Percentiles rank a stretch among this genome's conserved stretches.
phyloP scores from a whole-genome alignment of 306 rosid genomes.

The barrel medic (Medicago truncatula) region MtrunA17r5.0-ANR NC_053048.1:29250001-29250500 shows the following conservation, averaged over 20 bases:
- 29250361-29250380: conserved; percentile 41
- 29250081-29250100: conserved; percentile 7
- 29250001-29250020: too few species aligned
- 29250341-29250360: conserved; percentile 45
- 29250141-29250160: conserved; percentile 52
- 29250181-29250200: conserved; percentile 47
- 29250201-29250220: conserved; percentile 52
- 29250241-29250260: conserved; percentile 53
- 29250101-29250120: conserved; percentile 53
- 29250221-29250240: conserved; percentile 56
- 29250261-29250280: conserved; percentile 54
- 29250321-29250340: conserved; percentile 46
- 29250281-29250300: conserved; percentile 41
- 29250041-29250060: too few species aligned
- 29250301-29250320: conserved; percentile 39
- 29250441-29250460: neutral
- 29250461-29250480: too few species aligned
- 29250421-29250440: neutral
- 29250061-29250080: too few species aligned
- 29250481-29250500: too few species aligned
- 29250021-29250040: too few species aligned
- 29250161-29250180: conserved; percentile 49
- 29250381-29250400: conserved; percentile 44
- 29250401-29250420: conserved; percentile 49
- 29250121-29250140: conserved; percentile 33